Conservation (phyloP, 2,329 filamentous ascomycete genomes). For the Fusarium cicatricum region DNA sequence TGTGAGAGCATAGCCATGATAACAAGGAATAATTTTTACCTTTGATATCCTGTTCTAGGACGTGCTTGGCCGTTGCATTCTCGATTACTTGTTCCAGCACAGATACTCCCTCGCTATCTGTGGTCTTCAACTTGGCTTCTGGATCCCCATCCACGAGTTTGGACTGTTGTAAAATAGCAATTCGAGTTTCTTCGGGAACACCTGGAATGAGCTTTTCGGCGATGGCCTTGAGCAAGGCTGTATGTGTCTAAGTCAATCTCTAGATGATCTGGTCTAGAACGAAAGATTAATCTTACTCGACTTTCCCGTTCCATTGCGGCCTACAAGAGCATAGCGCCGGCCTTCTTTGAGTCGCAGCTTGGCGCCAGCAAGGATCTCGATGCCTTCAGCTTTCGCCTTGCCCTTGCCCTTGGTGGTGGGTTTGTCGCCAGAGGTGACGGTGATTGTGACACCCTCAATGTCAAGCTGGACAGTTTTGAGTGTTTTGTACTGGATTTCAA, state of each 20-base stretch:
- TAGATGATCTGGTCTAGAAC: neutral
- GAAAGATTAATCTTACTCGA: conserved; percentile 64
- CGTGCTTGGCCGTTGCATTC: conserved; percentile 62
- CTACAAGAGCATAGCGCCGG: conserved; percentile 78
- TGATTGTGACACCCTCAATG: conserved; percentile 76
- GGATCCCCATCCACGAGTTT: conserved; percentile 47
- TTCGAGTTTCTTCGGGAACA: conserved; percentile 70
- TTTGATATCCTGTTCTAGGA: conserved; percentile 67
- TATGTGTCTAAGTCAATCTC: neutral
- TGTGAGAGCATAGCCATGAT: conserved; percentile 21
- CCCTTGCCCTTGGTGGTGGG: conserved; percentile 60
- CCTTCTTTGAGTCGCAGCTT: conserved; percentile 77
- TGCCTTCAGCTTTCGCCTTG: conserved; percentile 54
- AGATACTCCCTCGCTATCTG: conserved; percentile 40
- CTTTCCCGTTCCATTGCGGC: conserved; percentile 84
- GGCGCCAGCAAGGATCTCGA: conserved; percentile 76
- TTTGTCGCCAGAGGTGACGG: conserved; percentile 60
- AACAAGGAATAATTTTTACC: conserved; percentile 49
- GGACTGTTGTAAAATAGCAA: conserved; percentile 76
- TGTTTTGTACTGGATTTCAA: neutral
- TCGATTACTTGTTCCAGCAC: conserved; percentile 76
- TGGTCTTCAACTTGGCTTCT: conserved; percentile 20
- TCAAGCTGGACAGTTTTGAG: conserved; percentile 60
- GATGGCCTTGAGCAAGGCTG: conserved; percentile 77
- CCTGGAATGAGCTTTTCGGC: conserved; percentile 82